Base-by-base conservation (phyloP, 139 green algal species). In the Volvox reticuliferus region DNA sequence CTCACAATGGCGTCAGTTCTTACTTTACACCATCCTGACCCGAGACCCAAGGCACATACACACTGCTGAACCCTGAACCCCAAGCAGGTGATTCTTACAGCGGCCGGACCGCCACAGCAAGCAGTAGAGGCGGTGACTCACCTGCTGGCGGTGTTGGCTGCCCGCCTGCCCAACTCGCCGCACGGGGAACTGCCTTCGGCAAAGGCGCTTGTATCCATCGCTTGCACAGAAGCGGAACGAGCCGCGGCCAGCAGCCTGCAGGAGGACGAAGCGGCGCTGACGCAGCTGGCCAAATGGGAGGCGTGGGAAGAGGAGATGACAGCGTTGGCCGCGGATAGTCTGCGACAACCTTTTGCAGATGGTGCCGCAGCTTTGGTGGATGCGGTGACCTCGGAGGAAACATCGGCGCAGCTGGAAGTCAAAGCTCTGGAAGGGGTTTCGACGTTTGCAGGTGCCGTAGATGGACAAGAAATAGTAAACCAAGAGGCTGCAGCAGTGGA, bases 251-350 rank as follows among this genome's bases (percentile, higher is more conserved):
- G 50, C 5, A 87, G 19, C 17, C 82, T 92, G 50, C 13, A 55
- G 33, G 73, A 78, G 0, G 89, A 92, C 55, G 89, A 91, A 77
- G 76, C 61, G 24, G 61, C 87, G 24, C 76, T 91, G 33, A 63
- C 37, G 33, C 76, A 91, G 76, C 76, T 91, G 22, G 50, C 1
- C 35, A 55, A 32, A 3, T 90, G 86, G 86, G 50, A 90, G 32
- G 71, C 19, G 68, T 79, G 35, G 35, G 33, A 26, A n/a, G 63
- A 32, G 35, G 82, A 55, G 44, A 55, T 9, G 44, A 55, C 44
- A 55, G 44, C 44, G 44, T 14, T 9, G 44, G 5, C 9, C 9
- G 5, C 44, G 5, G 44, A 55, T 55, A 9, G 9, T n/a, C n/a
- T n/a, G 44, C 44, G 44, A 55, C 44, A 9, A 55, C 5, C 63